Conservation (phyloP, 805 yeast genomes). For the Scheffersomyces lignosus region DNA sequence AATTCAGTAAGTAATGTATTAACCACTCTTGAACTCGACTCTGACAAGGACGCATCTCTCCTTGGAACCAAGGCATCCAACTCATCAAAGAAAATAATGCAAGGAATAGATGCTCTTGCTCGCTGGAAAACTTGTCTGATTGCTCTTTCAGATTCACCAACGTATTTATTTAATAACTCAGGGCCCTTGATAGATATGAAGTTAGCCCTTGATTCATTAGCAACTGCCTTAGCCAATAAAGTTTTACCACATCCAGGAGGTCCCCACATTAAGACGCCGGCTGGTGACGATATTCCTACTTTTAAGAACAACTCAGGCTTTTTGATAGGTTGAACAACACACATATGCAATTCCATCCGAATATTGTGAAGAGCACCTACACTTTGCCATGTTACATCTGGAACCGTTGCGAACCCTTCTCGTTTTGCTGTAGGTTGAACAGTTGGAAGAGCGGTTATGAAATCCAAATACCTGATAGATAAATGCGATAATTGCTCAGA, state of each 20-base stretch:
- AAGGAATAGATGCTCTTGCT: conserved; percentile 91
- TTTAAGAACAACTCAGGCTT: conserved; percentile 85
- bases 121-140: conserved; percentile 90
- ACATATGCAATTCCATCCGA: conserved; percentile 91
- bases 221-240: conserved; percentile 93
- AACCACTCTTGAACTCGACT: conserved; percentile 89
- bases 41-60: conserved; percentile 85
- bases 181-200: conserved; percentile 97
- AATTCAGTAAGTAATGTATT: conserved; percentile 91
- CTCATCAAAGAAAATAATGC: conserved; percentile 94
- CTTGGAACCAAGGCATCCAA: conserved; percentile 94
- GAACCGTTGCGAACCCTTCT: conserved; percentile 98
- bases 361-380: conserved; percentile 86
- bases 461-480: conserved; percentile 76
- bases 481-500: conserved; percentile 73
- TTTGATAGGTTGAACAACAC: conserved; percentile 94
- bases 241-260: conserved; percentile 99
- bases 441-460: conserved; percentile 80
- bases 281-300: conserved; percentile 95
- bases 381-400: conserved; percentile 93
- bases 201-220: conserved; percentile 94
- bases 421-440: conserved; percentile 97
- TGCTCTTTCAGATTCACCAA: conserved; percentile 94
- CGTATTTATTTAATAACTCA: conserved; percentile 88
- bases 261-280: conserved; percentile 97